Evolutionary conservation across 371 early-diverging fungal species (phyloP).

Genomic region (Phascolomyces articulosus): DNA sequence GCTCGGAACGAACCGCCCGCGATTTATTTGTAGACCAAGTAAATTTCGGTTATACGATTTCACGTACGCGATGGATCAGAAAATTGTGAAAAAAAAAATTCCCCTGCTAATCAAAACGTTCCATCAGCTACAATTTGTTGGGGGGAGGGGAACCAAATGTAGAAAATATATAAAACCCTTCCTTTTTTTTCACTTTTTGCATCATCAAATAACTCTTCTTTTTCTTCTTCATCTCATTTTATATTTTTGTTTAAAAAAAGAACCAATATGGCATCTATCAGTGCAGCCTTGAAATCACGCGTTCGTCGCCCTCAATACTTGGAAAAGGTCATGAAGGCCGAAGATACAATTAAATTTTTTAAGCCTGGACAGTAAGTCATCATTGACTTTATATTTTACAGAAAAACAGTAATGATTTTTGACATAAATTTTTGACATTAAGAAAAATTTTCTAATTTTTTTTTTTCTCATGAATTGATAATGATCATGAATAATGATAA

Average conservation of each 20-base stretch:
- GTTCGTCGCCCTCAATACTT: conserved; percentile 53
- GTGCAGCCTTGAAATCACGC: conserved; percentile 50
- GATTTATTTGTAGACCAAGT: no score
- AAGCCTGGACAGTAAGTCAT: conserved; percentile 53
- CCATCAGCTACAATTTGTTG: background rate
- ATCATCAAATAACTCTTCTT: background rate
- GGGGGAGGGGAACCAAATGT: background rate
- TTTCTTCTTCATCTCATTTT: conserved; percentile 8
- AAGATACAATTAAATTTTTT: conserved; percentile 51
- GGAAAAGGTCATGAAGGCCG: conserved; percentile 49
- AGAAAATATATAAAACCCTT: conserved; percentile 1
- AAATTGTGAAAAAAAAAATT: background rate
- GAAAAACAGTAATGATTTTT: no score
- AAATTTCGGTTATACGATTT: background rate
- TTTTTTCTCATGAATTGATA: no score
- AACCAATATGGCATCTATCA: conserved; percentile 38
- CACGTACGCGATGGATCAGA: background rate
- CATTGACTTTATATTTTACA: no score
- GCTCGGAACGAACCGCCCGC: background rate
- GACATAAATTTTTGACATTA: no score
- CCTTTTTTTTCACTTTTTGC: background rate
- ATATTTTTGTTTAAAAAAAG: conserved; percentile 8
- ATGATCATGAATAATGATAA: no score
- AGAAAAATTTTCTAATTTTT: no score
- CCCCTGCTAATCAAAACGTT: background rate